Evolutionary conservation across 371 early-diverging fungal species (phyloP).

Genomic region (Lichtheimia ornata): DNA sequence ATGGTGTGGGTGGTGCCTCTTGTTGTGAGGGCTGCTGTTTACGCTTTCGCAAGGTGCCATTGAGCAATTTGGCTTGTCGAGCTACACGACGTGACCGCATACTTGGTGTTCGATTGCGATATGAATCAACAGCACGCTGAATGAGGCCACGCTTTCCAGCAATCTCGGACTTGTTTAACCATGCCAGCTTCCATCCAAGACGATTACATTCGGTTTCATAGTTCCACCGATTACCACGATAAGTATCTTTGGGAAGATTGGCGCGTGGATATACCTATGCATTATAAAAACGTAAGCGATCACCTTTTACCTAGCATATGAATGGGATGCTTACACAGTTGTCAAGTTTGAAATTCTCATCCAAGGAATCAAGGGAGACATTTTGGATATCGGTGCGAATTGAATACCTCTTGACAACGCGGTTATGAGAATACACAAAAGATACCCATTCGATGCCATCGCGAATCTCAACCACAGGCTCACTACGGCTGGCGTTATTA

Average conservation of each 20-base stretch:
- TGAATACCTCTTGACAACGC: constrained; percentile 64
- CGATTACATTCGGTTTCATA: constrained; percentile 94
- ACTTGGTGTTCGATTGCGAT: constrained; percentile 83
- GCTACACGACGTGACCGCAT: constrained; percentile 83
- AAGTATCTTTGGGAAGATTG: constrained; percentile 66
- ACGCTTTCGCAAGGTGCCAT: constrained; percentile 46
- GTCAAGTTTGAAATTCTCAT: constrained; percentile 72
- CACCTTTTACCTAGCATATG: not conserved
- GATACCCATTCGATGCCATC: constrained; percentile 73
- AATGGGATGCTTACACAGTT: constrained; percentile 69
- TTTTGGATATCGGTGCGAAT: constrained; percentile 81
- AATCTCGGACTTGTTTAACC: constrained; percentile 83
- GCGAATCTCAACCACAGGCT: constrained; percentile 45
- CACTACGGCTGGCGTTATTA: constrained; percentile 25
- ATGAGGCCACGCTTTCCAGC: constrained; percentile 90
- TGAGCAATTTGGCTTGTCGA: constrained; percentile 75
- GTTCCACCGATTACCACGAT: constrained; percentile 91
- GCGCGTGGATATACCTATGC: constrained; percentile 66
- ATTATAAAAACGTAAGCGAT: not conserved
- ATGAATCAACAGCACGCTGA: constrained; percentile 95
- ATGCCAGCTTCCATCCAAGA: constrained; percentile 91
- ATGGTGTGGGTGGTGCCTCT: not conserved
- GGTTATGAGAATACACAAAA: constrained; percentile 71
- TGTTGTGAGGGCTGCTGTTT: constrained; percentile 21
- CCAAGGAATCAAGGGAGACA: constrained; percentile 58